phyloP scores from a whole-genome alignment of 1,284 basidiomycete species.

The Chondrostereum purpureum region DNA sequence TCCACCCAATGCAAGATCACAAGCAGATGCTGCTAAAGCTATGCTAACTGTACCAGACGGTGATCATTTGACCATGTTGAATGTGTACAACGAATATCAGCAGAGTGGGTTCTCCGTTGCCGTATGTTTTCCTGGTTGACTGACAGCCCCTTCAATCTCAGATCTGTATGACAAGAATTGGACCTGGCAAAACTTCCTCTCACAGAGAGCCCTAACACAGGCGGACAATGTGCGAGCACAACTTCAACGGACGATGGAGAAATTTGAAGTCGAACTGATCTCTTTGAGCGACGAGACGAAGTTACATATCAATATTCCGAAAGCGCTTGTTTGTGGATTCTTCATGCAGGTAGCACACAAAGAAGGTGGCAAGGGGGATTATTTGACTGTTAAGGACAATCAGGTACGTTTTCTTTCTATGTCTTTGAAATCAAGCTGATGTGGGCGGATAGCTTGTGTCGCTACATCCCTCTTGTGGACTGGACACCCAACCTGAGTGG shows the following conservation, averaged over 20 bases:
- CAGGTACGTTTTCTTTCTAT: slow-evolving; percentile 43
- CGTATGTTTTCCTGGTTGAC: neutral
- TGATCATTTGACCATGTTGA: slow-evolving; percentile 92
- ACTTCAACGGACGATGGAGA: slow-evolving; percentile 90
- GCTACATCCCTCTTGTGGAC: slow-evolving; percentile 92
- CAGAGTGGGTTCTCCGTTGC: slow-evolving; percentile 47
- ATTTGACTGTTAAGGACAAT: slow-evolving; percentile 91
- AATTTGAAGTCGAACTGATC: slow-evolving; percentile 77
- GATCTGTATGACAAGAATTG: slow-evolving; percentile 79
- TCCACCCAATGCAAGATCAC: slow-evolving; percentile 81
- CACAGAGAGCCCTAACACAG: slow-evolving; percentile 77
- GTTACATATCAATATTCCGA: slow-evolving; percentile 76
- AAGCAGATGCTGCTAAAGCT: slow-evolving; percentile 91
- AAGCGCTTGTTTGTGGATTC: slow-evolving; percentile 87
- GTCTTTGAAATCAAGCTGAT: slow-evolving; percentile 1
- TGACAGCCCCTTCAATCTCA: slow-evolving; percentile 19
- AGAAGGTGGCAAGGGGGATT: slow-evolving; percentile 85
- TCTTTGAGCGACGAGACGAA: slow-evolving; percentile 77
- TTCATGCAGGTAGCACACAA: slow-evolving; percentile 99
- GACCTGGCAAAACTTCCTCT: slow-evolving; percentile 93
- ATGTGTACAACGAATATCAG: slow-evolving; percentile 93
- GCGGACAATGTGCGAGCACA: slow-evolving; percentile 96
- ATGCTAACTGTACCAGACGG: slow-evolving; percentile 89
- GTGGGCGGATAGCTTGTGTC: slow-evolving; percentile 57
- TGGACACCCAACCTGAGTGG: slow-evolving; percentile 95